Percentiles rank a stretch among this genome's conserved stretches.
Conservation (phyloP, 208 protist genomes). For the Porcisia hertigi region DNA sequence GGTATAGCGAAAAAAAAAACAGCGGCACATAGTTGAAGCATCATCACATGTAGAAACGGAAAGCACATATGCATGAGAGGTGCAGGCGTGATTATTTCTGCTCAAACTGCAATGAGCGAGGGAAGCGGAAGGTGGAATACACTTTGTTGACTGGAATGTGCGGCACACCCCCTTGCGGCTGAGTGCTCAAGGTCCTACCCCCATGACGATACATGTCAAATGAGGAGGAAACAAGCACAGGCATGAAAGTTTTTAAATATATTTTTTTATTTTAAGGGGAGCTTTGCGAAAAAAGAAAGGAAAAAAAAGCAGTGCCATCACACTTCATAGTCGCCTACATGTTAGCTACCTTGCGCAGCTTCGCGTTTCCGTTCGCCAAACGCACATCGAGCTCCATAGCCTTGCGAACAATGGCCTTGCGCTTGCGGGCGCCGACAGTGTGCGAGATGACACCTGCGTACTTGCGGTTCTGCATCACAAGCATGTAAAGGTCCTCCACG, state of each 20-base stretch:
- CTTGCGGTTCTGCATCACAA: slow-evolving; percentile 99
- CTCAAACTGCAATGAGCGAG: neutral
- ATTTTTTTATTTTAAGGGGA: neutral
- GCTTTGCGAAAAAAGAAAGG: slow-evolving; percentile 5
- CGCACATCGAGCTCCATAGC: slow-evolving; percentile 98
- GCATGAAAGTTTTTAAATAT: neutral
- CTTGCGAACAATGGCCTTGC: slow-evolving; percentile 97
- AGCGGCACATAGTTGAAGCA: neutral
- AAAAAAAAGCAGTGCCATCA: slow-evolving; percentile 5
- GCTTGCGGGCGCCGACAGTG: slow-evolving; percentile 92
- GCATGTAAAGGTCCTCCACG: slow-evolving; percentile 98
- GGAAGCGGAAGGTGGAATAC: no score
- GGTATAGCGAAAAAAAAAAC: neutral
- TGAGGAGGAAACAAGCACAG: neutral
- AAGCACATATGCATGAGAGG: neutral
- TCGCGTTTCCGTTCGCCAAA: slow-evolving; percentile 95
- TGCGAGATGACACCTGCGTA: slow-evolving; percentile 98
- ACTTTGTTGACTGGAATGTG: no score
- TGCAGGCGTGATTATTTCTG: no score
- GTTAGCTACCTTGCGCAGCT: slow-evolving; percentile 90
- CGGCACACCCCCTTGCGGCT: neutral
- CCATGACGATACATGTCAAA: neutral
- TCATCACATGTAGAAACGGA: neutral
- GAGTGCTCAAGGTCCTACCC: neutral
- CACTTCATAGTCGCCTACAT: slow-evolving; percentile 27